These are phyloP conservation scores for Trametes cinnabarina DNA, from an alignment of 768 basidiomycete species.

Conservation along the genomic window DNA sequence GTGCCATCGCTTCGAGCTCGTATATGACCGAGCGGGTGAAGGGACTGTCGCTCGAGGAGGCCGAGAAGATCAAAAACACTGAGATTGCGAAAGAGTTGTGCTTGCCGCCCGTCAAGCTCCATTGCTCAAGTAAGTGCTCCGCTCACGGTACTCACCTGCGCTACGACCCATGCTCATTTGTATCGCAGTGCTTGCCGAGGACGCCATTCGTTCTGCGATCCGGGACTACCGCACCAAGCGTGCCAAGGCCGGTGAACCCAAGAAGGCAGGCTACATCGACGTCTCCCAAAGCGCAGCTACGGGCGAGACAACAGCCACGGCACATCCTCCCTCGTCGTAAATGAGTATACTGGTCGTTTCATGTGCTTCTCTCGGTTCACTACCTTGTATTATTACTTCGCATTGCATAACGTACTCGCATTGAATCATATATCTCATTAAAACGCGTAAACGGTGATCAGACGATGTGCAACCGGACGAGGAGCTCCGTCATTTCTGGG, in stretches of 20 bases:
- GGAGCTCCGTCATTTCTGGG: background rate
- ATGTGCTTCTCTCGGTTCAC: background rate
- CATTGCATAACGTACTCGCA: slow-evolving; percentile 15
- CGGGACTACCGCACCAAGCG: slow-evolving; percentile 93
- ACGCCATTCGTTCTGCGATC: slow-evolving; percentile 98
- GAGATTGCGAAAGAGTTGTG: slow-evolving; percentile 98
- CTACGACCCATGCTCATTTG: background rate
- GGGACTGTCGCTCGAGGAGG: slow-evolving; percentile 90
- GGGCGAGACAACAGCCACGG: slow-evolving; percentile 53
- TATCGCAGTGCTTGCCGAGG: slow-evolving; percentile 87
- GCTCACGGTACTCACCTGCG: background rate
- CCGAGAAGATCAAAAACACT: slow-evolving; percentile 96
- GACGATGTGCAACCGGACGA: background rate
- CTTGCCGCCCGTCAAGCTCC: slow-evolving; percentile 93
- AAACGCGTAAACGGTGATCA: background rate
- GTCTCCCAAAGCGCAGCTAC: slow-evolving; percentile 57
- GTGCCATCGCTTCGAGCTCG: slow-evolving; percentile 95
- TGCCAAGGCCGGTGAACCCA: slow-evolving; percentile 45
- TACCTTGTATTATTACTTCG: slow-evolving; percentile 16
- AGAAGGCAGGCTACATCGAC: slow-evolving; percentile 66
- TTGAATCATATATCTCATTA: slow-evolving; percentile 2
- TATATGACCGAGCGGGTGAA: slow-evolving; percentile 99
- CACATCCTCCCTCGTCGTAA: slow-evolving; percentile 21
- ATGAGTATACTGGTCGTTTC: background rate
- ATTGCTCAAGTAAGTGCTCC: slow-evolving; percentile 77